These are phyloP conservation scores for Aureobasidium pullulans DNA, from an alignment of 2,329 filamentous ascomycete species.

Conservation along the genomic window DNA sequence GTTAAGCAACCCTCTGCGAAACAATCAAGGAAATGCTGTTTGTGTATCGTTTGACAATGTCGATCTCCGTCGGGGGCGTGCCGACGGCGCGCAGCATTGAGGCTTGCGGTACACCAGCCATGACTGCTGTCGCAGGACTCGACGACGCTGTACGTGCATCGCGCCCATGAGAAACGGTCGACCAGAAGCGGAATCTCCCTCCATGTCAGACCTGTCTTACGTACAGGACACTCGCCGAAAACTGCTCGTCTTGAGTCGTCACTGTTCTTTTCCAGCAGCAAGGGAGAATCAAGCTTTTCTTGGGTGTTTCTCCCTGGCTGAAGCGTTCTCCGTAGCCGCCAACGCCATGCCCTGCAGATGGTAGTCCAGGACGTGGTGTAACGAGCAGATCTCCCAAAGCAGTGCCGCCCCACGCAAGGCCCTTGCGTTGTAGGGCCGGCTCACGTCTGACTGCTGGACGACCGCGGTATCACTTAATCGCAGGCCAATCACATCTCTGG, in stretches of 20 bases:
- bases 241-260: neutral
- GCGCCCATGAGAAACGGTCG: neutral
- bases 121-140: neutral
- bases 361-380: neutral
- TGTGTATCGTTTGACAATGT: neutral
- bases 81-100: neutral
- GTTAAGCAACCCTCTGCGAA: neutral
- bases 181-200: neutral
- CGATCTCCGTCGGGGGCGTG: neutral
- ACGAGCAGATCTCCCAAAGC: slow-evolving; percentile 4
- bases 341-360: neutral
- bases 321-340: neutral
- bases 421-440: slow-evolving; percentile 4
- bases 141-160: neutral
- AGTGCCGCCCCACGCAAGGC: neutral
- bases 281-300: neutral
- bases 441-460: neutral
- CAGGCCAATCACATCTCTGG: neutral
- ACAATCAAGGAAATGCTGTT: neutral
- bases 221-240: neutral
- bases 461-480: neutral
- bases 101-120: slow-evolving; percentile 1
- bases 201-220: neutral
- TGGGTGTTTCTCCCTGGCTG: neutral
- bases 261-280: neutral